phyloP scores from a whole-genome alignment of 2,329 filamentous ascomycete genomes.

The Rutstroemia sp. region DNA sequence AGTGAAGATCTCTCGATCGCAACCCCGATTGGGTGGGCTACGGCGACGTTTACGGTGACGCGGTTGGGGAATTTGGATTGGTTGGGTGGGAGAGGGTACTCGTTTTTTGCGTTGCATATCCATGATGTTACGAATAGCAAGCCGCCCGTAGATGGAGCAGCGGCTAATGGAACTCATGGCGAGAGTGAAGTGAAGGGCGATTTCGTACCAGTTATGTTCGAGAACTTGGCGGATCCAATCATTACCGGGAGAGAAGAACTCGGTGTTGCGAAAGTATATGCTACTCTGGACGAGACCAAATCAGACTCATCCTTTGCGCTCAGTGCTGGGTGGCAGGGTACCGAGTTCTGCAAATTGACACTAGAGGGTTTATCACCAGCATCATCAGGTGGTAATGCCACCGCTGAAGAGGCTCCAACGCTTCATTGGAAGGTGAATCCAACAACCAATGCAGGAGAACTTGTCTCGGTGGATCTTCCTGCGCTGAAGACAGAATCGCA shows the following conservation, averaged over 20 bases:
- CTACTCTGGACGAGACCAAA: slow-evolving; percentile 11
- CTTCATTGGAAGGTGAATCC: too few relatives aligned
- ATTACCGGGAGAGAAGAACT: slow-evolving; percentile 47
- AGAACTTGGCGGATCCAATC: slow-evolving; percentile 51
- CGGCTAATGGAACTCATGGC: background rate
- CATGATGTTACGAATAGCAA: slow-evolving; percentile 49
- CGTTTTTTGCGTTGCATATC: slow-evolving; percentile 50
- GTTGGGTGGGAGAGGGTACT: slow-evolving; percentile 53
- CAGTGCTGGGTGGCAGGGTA: slow-evolving; percentile 18
- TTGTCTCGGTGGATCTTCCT: too few relatives aligned
- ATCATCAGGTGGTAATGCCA: too few relatives aligned
- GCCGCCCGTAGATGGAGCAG: background rate
- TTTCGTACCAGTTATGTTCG: slow-evolving; percentile 47
- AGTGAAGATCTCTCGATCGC: slow-evolving; percentile 23
- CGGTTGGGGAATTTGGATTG: slow-evolving; percentile 46
- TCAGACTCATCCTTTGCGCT: slow-evolving; percentile 7
- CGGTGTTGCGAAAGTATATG: slow-evolving; percentile 46
- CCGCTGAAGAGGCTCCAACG: too few relatives aligned
- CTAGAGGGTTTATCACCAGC: slow-evolving; percentile 2
- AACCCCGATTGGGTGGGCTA: slow-evolving; percentile 24
- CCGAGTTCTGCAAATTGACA: slow-evolving; percentile 12
- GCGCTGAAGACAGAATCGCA: background rate
- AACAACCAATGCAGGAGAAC: too few relatives aligned
- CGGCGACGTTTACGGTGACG: slow-evolving; percentile 33
- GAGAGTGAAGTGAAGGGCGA: slow-evolving; percentile 33